Evolutionary conservation across 352 stramenopile species (phyloP).

Genomic region (Phytophthora capsici): DNA sequence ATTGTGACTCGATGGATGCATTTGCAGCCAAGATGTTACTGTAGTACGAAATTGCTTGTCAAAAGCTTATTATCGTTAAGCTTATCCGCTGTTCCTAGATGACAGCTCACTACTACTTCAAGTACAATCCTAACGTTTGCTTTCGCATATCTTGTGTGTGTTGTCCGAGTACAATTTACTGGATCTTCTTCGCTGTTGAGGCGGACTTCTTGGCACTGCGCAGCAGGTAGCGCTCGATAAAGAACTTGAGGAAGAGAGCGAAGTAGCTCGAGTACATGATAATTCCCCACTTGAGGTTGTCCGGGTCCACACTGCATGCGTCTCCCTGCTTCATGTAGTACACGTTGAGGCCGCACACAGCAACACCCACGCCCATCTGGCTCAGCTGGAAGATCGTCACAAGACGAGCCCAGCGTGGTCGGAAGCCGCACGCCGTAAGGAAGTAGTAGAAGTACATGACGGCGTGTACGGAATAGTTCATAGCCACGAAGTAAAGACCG

Average conservation of each 20-base stretch:
- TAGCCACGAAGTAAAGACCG: constrained; percentile 97
- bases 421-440: constrained; percentile 84
- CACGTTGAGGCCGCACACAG: constrained; percentile 71
- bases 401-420: constrained; percentile 74
- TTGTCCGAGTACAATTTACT: constrained; percentile 29
- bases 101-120: constrained; percentile 35
- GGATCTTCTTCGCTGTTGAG: constrained; percentile 45
- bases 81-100: constrained; percentile 4
- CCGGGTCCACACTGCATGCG: constrained; percentile 76
- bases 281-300: constrained; percentile 90
- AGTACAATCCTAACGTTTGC: constrained; percentile 31
- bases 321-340: constrained; percentile 82
- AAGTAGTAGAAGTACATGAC: constrained; percentile 99
- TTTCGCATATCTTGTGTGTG: constrained; percentile 19
- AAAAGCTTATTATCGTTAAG: constrained; percentile 30
- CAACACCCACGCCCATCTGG: constrained; percentile 86
- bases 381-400: constrained; percentile 93
- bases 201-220: constrained; percentile 44
- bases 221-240: constrained; percentile 89
- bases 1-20: too few relatives aligned
- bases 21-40: background rate
- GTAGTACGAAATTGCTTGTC: background rate
- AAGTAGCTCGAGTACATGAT: constrained; percentile 97
- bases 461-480: constrained; percentile 98
- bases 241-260: constrained; percentile 93